Base-by-base conservation (phyloP, 129 eudicot species). In the Rutidosis leptorrhynchoides region DNA sequence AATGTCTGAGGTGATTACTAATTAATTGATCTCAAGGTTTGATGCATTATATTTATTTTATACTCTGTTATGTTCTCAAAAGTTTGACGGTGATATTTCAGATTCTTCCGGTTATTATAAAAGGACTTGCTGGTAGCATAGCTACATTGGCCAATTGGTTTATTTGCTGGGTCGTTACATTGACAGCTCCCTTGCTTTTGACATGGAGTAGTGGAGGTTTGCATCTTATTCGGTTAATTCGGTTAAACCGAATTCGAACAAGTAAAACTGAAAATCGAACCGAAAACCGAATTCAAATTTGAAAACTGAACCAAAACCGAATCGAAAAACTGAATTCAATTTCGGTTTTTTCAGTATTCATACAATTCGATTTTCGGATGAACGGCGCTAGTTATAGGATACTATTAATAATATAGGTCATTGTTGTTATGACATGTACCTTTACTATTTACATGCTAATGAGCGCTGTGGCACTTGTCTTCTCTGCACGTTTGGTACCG, bases 111-210 rank as follows among this genome's bases (percentile, higher is more conserved):
- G 73, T 85, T 23, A 92, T 82, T 67, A 88, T 92, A 40, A 92
- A 92, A 75, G 91, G 98, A 64, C 87, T 92, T 16, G 98, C 96
- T 25, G 98, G 98, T 81, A 88, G 96, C 82, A 74, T 80, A 40
- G 96, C 98, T 33, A 88, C 98, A 58, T 72, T 92, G 35, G 76
- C 79, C 59, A 92, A 92, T 59, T 92, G 96, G 98, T 82, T 77
- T 55, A 42, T 49, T 55, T 88, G 96, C 25, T 92, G 95, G 89
- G 53, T 84, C 25, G 77, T 92, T 69, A 92, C 98, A 5, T 56
- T 82, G 81, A 88, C 91, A 12, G 98, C 96, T 1, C 96, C 96
- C 37, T 43, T 88, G 77, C 75, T 88, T 35, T 83, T 92, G 74
- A 16, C 82, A 59, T 92, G 98, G 98, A 92, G 84, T 61, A 77